Evolutionary conservation across 1,284 basidiomycete genomes (phyloP), one percentile per base, ranked within the genome.

Genomic region (Ganoderma leucocontextum): DNA sequence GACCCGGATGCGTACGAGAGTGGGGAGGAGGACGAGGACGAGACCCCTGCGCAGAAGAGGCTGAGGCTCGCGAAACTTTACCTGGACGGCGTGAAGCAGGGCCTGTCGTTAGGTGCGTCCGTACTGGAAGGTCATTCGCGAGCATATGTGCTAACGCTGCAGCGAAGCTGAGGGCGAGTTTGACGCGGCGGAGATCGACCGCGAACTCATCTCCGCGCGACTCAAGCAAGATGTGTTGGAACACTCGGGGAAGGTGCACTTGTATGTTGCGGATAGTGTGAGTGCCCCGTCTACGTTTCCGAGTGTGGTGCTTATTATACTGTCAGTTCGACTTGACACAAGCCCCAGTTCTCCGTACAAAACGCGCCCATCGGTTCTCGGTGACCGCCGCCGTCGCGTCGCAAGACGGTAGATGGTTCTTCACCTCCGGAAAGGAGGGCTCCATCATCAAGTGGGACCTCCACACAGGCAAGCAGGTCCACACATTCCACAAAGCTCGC

Each of bases 11-110:
- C 77, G 57, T 80, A 80, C 33, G 86, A 84, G 58, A 92, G 90
- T 75, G 90, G 85, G 6, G 94, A 95, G 62, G 95, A 96, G 75
- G 91, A 95, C 73, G 88, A 91, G 70, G 87, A 92, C 73, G 95
- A 99, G 84, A 99, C 97, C 1, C 95, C 96, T 0, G 96, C 96
- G 0, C 92, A 97, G 85, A 99, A 99, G 80, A 84, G 97, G 67
- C 84, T 99, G 13, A 83, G 98, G 67, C 82, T 99, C 35, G 97
- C 97, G 4, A 93, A 95, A 78, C 82, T 97, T 72, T 99, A 99
- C 80, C 82, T 99, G 58, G 91, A 96, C 68, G 92, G 87, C 67
- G 90, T 99, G 19, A 93, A 94, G 78, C 89, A 93, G 70, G 86
- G 85, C 22, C 52, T 79, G 1, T 71, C 73, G 12, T 55, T 94